Conservation (phyloP, 1,284 basidiomycete species). For the Cutaneotrichosporon spelunceum region DNA sequence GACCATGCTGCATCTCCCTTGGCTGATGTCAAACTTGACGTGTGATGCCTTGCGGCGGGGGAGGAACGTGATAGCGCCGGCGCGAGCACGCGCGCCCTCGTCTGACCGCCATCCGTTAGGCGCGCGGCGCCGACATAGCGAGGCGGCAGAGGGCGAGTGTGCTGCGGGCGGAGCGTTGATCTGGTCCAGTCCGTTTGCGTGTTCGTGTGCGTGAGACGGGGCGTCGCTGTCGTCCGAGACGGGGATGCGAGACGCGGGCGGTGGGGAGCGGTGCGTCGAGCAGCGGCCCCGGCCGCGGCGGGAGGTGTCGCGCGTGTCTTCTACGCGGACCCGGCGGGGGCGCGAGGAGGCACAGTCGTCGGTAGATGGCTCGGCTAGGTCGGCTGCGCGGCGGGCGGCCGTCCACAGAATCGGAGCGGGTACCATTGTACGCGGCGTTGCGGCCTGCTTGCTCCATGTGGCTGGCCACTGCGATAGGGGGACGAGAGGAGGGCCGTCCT, state of each 20-base stretch:
- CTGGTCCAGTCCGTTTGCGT: background rate
- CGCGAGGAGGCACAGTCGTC: slow-evolving; percentile 16
- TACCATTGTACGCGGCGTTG: background rate
- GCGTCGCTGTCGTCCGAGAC: too few species aligned
- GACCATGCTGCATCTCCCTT: background rate
- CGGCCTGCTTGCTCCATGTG: slow-evolving; percentile 2
- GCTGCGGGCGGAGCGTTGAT: slow-evolving; percentile 31
- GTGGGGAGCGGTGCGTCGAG: slow-evolving; percentile 33
- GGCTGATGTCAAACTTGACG: slow-evolving; percentile 9
- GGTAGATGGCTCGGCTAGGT: slow-evolving; percentile 6
- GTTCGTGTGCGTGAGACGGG: slow-evolving; percentile 6
- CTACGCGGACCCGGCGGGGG: slow-evolving; percentile 22
- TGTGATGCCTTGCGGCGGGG: background rate
- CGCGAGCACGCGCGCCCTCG: slow-evolving; percentile 6
- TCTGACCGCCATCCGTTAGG: slow-evolving; percentile 19
- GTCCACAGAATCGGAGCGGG: slow-evolving; percentile 17
- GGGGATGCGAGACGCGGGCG: too few species aligned
- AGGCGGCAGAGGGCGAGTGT: slow-evolving; percentile 31
- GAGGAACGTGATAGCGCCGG: background rate
- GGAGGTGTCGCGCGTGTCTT: background rate
- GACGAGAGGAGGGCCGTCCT: slow-evolving; percentile 10
- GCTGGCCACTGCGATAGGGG: slow-evolving; percentile 5
- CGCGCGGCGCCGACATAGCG: slow-evolving; percentile 28
- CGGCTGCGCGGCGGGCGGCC: background rate
- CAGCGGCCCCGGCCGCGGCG: slow-evolving; percentile 14